These are phyloP conservation scores for sweet orange (Citrus sinensis) DNA, from an alignment of 345 rosid genomes.

Conservation along the genomic window DVS_A1.0 CM039163.1:3568501-3569000, in stretches of 20 bases:
- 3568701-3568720: constrained; percentile 33
- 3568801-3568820: constrained; percentile 46
- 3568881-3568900: constrained; percentile 36
- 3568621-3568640: constrained; percentile 53
- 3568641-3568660: constrained; percentile 72
- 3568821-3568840: constrained; percentile 32
- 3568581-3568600: neutral
- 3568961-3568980: constrained; percentile 46
- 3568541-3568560: constrained; percentile 49
- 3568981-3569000: constrained; percentile 39
- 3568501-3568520: constrained; percentile 73
- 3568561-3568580: neutral
- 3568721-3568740: constrained; percentile 35
- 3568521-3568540: constrained; percentile 70
- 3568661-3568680: constrained; percentile 84
- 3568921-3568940: constrained; percentile 41
- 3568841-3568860: constrained; percentile 55
- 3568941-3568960: constrained; percentile 38
- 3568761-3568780: constrained; percentile 51
- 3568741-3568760: constrained; percentile 53
- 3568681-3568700: constrained; percentile 73
- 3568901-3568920: constrained; percentile 39
- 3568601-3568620: neutral
- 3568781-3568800: constrained; percentile 51
- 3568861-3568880: constrained; percentile 54